Evolutionary conservation across 2,329 filamentous ascomycete species (phyloP).

Genomic region (Alternaria hordeiaustralica): DNA sequence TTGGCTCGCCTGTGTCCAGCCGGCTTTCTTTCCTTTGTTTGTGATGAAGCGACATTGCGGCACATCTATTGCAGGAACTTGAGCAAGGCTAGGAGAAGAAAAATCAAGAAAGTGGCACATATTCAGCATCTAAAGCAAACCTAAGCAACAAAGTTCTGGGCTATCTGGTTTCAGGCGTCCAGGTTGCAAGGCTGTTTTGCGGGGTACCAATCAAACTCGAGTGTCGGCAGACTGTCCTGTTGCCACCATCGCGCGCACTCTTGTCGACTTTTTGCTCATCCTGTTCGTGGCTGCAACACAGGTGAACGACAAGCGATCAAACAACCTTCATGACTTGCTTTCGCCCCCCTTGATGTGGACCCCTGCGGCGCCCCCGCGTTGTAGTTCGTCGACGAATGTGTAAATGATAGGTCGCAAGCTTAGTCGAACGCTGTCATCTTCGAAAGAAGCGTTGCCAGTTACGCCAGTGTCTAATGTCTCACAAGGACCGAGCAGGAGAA

Average conservation of each 20-base stretch:
- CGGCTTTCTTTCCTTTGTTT: slow-evolving; percentile 1
- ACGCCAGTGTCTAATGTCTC: slow-evolving; percentile 12
- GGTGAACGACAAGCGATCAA: not conserved
- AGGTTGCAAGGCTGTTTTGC: slow-evolving; percentile 8
- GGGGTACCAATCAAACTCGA: slow-evolving; percentile 10
- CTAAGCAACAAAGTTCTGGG: slow-evolving; percentile 13
- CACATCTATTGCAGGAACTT: slow-evolving; percentile 1
- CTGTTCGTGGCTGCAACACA: not conserved
- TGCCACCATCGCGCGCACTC: slow-evolving; percentile 4
- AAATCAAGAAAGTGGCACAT: slow-evolving; percentile 1
- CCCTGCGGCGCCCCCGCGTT: not conserved
- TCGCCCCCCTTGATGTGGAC: not conserved
- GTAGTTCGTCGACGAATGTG: not conserved
- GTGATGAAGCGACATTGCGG: slow-evolving; percentile 4
- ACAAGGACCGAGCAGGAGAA: slow-evolving; percentile 4
- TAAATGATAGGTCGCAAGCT: not conserved
- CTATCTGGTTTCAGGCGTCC: slow-evolving; percentile 11
- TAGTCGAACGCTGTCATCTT: slow-evolving; percentile 1
- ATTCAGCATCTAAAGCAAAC: slow-evolving; percentile 2
- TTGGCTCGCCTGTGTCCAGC: not conserved
- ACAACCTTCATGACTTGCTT: not conserved
- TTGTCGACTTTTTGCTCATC: not conserved
- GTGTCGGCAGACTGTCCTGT: not conserved
- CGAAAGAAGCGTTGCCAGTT: not conserved
- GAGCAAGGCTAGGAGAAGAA: slow-evolving; percentile 1